These are phyloP conservation scores for Coniochaeta sp. DNA, from an alignment of 2,329 filamentous ascomycete genomes.

Conservation along the genomic window DNA sequence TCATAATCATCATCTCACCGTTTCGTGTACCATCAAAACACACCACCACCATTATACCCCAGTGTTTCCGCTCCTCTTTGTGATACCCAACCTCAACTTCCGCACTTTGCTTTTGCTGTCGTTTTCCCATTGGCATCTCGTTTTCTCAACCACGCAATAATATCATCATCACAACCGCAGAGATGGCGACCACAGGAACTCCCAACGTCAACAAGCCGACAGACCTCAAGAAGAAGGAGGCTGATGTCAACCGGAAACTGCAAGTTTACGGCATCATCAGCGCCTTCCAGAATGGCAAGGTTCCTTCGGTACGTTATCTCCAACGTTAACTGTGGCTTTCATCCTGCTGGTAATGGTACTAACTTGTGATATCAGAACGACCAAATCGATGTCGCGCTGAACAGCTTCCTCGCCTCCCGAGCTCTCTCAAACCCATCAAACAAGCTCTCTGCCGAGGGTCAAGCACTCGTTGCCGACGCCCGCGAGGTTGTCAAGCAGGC, in stretches of 20 bases:
- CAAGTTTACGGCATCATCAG: constrained; percentile 85
- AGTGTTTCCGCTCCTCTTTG: not conserved
- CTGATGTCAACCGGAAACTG: constrained; percentile 86
- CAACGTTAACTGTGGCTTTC: not conserved
- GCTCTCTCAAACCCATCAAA: constrained; percentile 62
- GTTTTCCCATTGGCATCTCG: not conserved
- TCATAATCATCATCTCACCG: not conserved
- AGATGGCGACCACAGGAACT: constrained; percentile 10
- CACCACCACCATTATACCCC: not conserved
- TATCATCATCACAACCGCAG: constrained; percentile 7
- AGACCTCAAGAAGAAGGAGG: constrained; percentile 69
- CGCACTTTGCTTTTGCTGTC: not conserved
- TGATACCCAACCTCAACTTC: constrained; percentile 5
- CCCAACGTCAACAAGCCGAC: constrained; percentile 62
- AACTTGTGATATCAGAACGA: constrained; percentile 57
- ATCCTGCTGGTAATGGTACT: constrained; percentile 3
- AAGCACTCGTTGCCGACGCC: constrained; percentile 68
- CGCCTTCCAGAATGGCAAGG: constrained; percentile 84
- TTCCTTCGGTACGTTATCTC: constrained; percentile 63
- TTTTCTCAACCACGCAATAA: not conserved
- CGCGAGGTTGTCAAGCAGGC: constrained; percentile 75
- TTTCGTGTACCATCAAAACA: not conserved
- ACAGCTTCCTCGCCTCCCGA: constrained; percentile 72
- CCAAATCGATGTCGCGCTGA: constrained; percentile 91
- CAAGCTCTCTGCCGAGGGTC: constrained; percentile 77